phyloP scores from a whole-genome alignment of 2,329 filamentous ascomycete species.

The Cytospora leucostoma region DNA sequence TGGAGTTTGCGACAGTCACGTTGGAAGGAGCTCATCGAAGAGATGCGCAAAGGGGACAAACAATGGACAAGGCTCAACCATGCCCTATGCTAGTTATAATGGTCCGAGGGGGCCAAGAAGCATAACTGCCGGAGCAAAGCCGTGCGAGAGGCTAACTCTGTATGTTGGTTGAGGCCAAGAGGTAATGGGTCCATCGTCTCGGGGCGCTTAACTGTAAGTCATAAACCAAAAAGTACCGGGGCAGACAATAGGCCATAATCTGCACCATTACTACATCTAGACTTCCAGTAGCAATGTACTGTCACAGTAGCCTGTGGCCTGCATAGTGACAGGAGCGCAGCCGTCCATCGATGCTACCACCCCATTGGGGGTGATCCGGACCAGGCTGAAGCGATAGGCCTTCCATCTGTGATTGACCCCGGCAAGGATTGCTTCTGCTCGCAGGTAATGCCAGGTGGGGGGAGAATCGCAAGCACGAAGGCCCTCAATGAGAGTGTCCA shows the following conservation, averaged over 20 bases:
- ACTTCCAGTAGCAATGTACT: neutral
- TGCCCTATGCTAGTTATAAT: constrained; percentile 11
- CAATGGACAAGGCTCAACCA: constrained; percentile 2
- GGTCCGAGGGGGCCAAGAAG: constrained; percentile 14
- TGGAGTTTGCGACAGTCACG: neutral
- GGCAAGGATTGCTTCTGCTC: neutral
- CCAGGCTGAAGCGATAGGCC: neutral
- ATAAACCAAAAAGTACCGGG: neutral
- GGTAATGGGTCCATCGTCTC: neutral
- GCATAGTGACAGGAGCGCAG: neutral
- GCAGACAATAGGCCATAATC: neutral
- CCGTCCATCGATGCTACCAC: neutral
- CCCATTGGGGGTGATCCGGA: neutral
- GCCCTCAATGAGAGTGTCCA: neutral
- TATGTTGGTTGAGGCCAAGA: constrained; percentile 10
- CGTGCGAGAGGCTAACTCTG: neutral
- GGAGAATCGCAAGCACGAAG: neutral
- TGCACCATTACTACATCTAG: neutral
- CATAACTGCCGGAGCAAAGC: constrained; percentile 1
- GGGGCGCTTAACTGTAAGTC: constrained; percentile 10
- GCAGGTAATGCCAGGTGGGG: neutral
- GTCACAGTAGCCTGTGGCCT: neutral
- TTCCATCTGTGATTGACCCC: neutral
- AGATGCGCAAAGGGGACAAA: neutral
- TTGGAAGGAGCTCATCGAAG: neutral